These are phyloP conservation scores for Aureoboletus auriporus DNA, from an alignment of 768 basidiomycete species.

Conservation along the genomic window DNA sequence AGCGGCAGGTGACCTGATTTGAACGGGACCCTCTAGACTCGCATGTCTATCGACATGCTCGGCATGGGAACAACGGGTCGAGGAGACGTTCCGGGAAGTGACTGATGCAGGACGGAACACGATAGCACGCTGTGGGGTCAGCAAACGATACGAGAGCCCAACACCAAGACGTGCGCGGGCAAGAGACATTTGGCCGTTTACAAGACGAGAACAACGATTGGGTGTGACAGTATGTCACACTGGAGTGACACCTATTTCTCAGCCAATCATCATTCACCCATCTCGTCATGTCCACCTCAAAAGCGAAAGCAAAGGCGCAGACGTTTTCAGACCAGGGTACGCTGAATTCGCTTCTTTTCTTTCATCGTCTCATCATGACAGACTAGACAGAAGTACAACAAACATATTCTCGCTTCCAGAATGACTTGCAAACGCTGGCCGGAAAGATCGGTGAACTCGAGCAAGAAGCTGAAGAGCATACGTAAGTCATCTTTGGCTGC, in stretches of 20 bases:
- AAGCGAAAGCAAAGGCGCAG: constrained; percentile 55
- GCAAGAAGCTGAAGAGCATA: constrained; percentile 92
- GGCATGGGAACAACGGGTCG: constrained; percentile 19
- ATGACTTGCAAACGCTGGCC: constrained; percentile 86
- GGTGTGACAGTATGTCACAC: constrained; percentile 27
- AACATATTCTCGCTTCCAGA: constrained; percentile 77
- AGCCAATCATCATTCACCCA: constrained; percentile 26
- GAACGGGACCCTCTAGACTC: constrained; percentile 20
- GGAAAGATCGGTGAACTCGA: constrained; percentile 96
- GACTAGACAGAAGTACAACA: constrained; percentile 77
- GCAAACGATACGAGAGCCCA: constrained; percentile 48
- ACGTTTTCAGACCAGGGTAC: constrained; percentile 71
- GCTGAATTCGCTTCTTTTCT: constrained; percentile 9
- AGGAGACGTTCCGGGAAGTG: constrained; percentile 40
- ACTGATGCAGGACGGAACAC: constrained; percentile 35
- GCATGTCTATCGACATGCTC: constrained; percentile 14
- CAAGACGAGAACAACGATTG: constrained; percentile 15
- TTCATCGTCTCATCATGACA: constrained; percentile 34
- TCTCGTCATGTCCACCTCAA: constrained; percentile 40
- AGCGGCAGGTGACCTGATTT: constrained; percentile 30
- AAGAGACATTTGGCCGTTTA: constrained; percentile 46
- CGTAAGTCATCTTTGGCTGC: constrained; percentile 45
- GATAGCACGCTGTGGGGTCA: constrained; percentile 21
- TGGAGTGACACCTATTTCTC: constrained; percentile 16
- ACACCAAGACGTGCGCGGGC: constrained; percentile 47